A percentile compares a stretch with the other conserved stretches of the same genome.
Evolutionary conservation across 192 early-diverging fungal species (phyloP).

Genomic region (Backusella circina): DNA sequence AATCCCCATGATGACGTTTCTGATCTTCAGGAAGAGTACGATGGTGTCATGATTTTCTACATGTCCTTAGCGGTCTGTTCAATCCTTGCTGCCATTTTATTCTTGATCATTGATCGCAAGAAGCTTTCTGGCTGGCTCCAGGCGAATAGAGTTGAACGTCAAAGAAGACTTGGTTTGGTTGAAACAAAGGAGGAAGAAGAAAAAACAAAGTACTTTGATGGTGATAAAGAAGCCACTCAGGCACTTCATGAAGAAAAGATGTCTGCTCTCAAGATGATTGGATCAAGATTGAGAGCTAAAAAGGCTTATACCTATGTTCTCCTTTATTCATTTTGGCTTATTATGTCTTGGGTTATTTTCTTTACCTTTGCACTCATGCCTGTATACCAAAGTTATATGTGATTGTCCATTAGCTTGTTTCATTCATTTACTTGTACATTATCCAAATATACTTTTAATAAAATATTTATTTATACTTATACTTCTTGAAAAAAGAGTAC

Average conservation of each 20-base stretch:
- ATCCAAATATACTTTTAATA: neutral
- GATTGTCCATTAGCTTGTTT: neutral
- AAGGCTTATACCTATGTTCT: constrained; percentile 17
- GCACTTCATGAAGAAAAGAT: neutral
- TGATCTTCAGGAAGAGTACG: constrained; percentile 23
- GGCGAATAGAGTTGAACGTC: constrained; percentile 13
- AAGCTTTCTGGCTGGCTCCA: constrained; percentile 25
- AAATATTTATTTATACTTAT: too few species aligned
- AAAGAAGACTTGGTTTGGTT: constrained; percentile 11
- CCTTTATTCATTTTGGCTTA: constrained; percentile 24
- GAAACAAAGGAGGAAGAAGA: constrained; percentile 1
- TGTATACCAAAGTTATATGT: constrained; percentile 19
- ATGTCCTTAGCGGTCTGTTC: constrained; percentile 9
- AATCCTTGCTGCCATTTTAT: neutral
- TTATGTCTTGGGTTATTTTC: constrained; percentile 28
- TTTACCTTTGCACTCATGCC: constrained; percentile 34
- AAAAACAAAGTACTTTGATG: neutral
- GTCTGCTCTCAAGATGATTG: constrained; percentile 15
- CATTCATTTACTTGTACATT: neutral
- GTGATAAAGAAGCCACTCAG: neutral
- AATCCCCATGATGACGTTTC: constrained; percentile 11
- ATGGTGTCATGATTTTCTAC: constrained; percentile 31
- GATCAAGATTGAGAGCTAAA: constrained; percentile 1
- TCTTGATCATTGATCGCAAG: constrained; percentile 20
- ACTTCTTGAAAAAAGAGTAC: too few species aligned